Conservation (phyloP, 129 eudicot species). For the Smallanthus sonchifolius region DNA sequence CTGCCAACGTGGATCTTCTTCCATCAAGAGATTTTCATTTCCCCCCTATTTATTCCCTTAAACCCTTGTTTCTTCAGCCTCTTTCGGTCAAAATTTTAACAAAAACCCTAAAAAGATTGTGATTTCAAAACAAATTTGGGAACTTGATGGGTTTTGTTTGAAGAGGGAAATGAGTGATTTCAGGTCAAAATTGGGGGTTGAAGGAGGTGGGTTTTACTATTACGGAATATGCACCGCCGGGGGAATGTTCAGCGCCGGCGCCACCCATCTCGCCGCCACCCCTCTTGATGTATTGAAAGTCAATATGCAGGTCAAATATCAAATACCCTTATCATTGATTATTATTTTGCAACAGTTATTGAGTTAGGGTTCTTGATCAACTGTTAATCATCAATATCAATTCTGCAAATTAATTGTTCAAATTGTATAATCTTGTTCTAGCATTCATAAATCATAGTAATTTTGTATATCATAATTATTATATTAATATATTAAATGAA, state of each 20-base stretch:
- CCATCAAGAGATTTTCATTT: conserved; percentile 7
- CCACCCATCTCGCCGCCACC: conserved; percentile 89
- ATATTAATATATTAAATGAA: no score
- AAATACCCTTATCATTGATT: not conserved
- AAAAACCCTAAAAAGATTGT: conserved; percentile 22
- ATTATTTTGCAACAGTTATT: not conserved
- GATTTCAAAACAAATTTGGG: not conserved
- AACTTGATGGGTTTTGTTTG: conserved; percentile 9
- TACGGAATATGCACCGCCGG: conserved; percentile 81
- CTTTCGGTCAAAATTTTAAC: not conserved
- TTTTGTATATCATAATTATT: no score
- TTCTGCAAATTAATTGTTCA: not conserved
- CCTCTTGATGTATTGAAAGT: conserved; percentile 97
- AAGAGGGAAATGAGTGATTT: conserved; percentile 21
- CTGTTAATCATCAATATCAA: not conserved
- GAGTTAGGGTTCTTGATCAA: conserved; percentile 4
- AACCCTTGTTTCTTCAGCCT: conserved; percentile 17
- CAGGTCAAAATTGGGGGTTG: conserved; percentile 20
- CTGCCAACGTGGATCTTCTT: conserved; percentile 29
- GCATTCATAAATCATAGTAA: not conserved
- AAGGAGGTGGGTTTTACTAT: conserved; percentile 60
- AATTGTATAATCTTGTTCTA: not conserved
- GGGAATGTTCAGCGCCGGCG: conserved; percentile 93
- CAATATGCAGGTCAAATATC: conserved; percentile 68
- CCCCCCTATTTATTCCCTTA: conserved; percentile 15